Conservation (phyloP, 169 alveolate species). For the Cyclospora cayetanensis region DNA sequence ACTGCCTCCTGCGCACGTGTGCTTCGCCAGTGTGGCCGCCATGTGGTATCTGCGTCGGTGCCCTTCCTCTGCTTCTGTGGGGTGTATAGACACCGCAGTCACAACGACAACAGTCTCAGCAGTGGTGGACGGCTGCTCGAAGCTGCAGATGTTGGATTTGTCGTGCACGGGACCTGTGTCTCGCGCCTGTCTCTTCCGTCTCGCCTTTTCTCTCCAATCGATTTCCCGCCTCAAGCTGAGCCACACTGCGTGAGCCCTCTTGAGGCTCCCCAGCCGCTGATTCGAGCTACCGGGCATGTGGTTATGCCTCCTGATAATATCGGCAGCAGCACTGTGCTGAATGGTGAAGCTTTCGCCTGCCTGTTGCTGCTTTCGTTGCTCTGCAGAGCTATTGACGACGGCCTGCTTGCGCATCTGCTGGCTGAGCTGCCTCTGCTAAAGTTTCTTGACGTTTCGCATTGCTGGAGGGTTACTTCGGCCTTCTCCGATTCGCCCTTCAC, state of each 20-base stretch:
- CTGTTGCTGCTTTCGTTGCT: slow-evolving; percentile 1
- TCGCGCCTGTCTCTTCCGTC: slow-evolving; percentile 55
- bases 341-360: neutral
- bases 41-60: too few species aligned
- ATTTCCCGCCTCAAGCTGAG: slow-evolving; percentile 52
- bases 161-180: slow-evolving; percentile 61
- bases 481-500: slow-evolving; percentile 48
- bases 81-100: slow-evolving; percentile 62
- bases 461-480: slow-evolving; percentile 71
- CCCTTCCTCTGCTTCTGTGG: neutral
- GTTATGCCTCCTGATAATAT: neutral
- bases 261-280: too few species aligned
- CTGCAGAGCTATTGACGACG: slow-evolving; percentile 65
- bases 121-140: slow-evolving; percentile 68
- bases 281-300: too few species aligned
- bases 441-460: slow-evolving; percentile 69
- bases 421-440: slow-evolving; percentile 49
- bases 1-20: too few species aligned
- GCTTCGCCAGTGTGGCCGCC: too few species aligned
- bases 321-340: neutral
- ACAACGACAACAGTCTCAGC: slow-evolving; percentile 59
- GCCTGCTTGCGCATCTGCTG: slow-evolving; percentile 48
- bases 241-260: slow-evolving; percentile 43
- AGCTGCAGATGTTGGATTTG: slow-evolving; percentile 65
- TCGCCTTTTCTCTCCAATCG: slow-evolving; percentile 40